Percentiles rank a stretch among this genome's conserved stretches.
These are phyloP conservation scores for Rhynchospora breviuscula DNA, from an alignment of 176 grass and related monocot genomes.

Conservation along the genomic window DNA sequence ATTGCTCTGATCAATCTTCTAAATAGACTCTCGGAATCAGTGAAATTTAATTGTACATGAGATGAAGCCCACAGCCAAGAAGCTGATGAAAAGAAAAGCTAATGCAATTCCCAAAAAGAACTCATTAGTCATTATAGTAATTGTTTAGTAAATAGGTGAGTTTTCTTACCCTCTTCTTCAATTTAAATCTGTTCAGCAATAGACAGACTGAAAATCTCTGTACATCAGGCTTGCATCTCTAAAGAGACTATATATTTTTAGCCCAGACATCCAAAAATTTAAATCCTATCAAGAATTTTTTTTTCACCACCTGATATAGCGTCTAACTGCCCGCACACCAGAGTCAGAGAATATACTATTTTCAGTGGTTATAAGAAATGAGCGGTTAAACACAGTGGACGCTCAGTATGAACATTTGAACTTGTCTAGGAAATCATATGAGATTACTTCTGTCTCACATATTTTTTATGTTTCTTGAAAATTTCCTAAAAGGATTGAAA, in stretches of 20 bases:
- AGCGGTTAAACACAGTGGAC: background rate
- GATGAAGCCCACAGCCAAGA: constrained; percentile 49
- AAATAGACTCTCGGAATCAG: constrained; percentile 85
- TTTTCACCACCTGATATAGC: background rate
- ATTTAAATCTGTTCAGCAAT: background rate
- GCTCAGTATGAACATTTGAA: too few species aligned
- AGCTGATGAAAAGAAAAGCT: constrained; percentile 39
- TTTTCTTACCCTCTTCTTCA: background rate
- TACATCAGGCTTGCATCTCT: background rate
- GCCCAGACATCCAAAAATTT: background rate
- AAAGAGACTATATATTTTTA: background rate
- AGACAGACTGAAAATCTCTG: background rate
- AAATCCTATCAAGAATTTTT: background rate
- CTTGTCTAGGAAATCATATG: background rate
- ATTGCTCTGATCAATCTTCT: constrained; percentile 86
- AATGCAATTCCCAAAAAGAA: constrained; percentile 29
- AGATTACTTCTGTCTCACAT: background rate
- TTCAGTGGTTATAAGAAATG: background rate
- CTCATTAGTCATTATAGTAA: constrained; percentile 20
- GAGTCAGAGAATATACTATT: background rate
- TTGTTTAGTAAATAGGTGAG: background rate
- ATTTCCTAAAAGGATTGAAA: too few species aligned
- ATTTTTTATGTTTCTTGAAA: background rate
- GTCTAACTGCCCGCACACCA: background rate
- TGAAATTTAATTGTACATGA: constrained; percentile 89